These are phyloP conservation scores for Phyllosticta ampelicida DNA, from an alignment of 2,329 filamentous ascomycete genomes.

Conservation along the genomic window DNA sequence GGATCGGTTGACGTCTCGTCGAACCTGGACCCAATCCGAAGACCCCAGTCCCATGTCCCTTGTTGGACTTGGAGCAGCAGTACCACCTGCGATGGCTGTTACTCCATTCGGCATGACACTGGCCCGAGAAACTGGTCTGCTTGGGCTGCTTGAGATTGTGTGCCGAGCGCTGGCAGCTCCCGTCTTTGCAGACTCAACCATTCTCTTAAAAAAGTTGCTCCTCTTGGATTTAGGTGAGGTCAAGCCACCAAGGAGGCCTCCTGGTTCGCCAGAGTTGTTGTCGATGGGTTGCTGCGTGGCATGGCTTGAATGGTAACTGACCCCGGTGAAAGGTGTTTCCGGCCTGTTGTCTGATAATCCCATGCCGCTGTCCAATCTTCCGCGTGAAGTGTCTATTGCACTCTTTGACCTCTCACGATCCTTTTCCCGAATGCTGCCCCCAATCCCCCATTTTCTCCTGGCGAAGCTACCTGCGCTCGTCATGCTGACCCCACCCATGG, in stretches of 20 bases:
- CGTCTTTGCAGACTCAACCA: constrained; percentile 87
- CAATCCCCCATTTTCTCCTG: constrained; percentile 51
- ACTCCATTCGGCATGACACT: constrained; percentile 36
- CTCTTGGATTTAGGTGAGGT: constrained; percentile 64
- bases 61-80: constrained; percentile 33
- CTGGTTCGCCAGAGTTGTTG: constrained; percentile 48
- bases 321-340: constrained; percentile 54
- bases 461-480: constrained; percentile 93
- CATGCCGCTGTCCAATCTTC: constrained; percentile 19
- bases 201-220: constrained; percentile 88
- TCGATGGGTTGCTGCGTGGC: constrained; percentile 50
- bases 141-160: constrained; percentile 53
- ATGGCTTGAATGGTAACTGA: constrained; percentile 89
- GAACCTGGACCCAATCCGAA: constrained; percentile 91
- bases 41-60: constrained; percentile 55
- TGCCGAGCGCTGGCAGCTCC: constrained; percentile 82
- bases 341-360: constrained; percentile 33
- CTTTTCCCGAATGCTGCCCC: constrained; percentile 4
- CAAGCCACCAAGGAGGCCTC: constrained; percentile 66
- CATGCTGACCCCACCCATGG: constrained; percentile 81
- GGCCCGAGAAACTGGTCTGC: constrained; percentile 33
- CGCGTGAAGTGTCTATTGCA: constrained; percentile 44
- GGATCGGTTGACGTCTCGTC: constrained; percentile 87
- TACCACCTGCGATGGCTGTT: constrained; percentile 44
- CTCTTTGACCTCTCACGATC: constrained; percentile 46